phyloP scores from a whole-genome alignment of 2,329 filamentous ascomycete species.

The Dendrostoma leiphaemia region DNA sequence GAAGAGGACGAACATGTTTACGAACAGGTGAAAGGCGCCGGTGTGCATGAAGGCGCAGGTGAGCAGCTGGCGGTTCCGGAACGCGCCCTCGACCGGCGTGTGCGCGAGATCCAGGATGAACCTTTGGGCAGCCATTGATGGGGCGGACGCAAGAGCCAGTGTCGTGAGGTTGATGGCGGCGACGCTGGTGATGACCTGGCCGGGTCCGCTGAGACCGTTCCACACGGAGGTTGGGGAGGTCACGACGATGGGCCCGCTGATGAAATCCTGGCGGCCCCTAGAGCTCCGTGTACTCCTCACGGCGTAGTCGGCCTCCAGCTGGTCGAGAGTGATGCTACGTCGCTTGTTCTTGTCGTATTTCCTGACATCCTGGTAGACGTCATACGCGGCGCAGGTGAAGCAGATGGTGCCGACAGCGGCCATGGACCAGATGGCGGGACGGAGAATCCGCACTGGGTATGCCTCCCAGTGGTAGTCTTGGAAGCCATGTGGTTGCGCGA shows the following conservation, averaged over 20 bases:
- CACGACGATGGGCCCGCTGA: constrained; percentile 3
- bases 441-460: constrained; percentile 20
- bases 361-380: constrained; percentile 8
- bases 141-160: constrained; percentile 10
- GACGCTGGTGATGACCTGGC: constrained; percentile 16
- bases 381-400: constrained; percentile 11
- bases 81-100: constrained; percentile 5
- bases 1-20: constrained; percentile 29
- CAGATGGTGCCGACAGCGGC: constrained; percentile 18
- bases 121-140: constrained; percentile 10
- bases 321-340: constrained; percentile 6
- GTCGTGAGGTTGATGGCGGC: constrained; percentile 20
- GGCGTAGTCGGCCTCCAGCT: constrained; percentile 11
- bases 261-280: too few relatives aligned
- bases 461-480: background rate
- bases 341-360: constrained; percentile 1
- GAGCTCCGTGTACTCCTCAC: background rate
- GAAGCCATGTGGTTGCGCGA: background rate
- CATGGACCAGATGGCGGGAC: constrained; percentile 22
- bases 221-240: constrained; percentile 15
- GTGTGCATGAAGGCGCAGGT: constrained; percentile 30
- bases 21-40: constrained; percentile 24
- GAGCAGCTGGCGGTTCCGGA: constrained; percentile 20
- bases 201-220: constrained; percentile 16
- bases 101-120: constrained; percentile 5